Evolutionary conservation across 768 basidiomycete species (phyloP).

Genomic region (Heimioporus sp.): DNA sequence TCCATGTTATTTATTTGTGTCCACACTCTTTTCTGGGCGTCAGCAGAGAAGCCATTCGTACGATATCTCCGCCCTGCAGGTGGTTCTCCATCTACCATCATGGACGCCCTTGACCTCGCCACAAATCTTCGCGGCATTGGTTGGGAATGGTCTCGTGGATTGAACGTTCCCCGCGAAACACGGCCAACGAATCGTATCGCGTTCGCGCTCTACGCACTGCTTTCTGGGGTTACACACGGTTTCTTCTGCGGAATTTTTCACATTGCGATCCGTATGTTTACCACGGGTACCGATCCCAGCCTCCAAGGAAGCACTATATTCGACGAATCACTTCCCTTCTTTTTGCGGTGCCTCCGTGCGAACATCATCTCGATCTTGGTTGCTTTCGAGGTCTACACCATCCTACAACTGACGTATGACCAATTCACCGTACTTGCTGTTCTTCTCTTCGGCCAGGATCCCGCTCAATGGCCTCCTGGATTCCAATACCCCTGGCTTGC

Average conservation of each 20-base stretch:
- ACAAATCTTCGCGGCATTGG: slow-evolving; percentile 58
- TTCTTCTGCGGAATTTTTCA: slow-evolving; percentile 45
- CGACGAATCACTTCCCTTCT: slow-evolving; percentile 27
- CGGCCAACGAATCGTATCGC: slow-evolving; percentile 36
- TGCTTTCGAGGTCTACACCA: slow-evolving; percentile 43
- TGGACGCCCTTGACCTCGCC: slow-evolving; percentile 50
- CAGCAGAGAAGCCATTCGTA: slow-evolving; percentile 9
- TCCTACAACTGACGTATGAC: slow-evolving; percentile 34
- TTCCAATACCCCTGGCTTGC: background rate
- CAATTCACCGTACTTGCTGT: background rate
- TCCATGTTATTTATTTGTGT: slow-evolving; percentile 7
- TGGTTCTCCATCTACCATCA: background rate
- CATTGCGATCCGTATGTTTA: slow-evolving; percentile 44
- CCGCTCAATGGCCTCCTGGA: background rate
- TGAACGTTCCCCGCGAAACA: slow-evolving; percentile 33
- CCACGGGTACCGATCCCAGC: slow-evolving; percentile 28
- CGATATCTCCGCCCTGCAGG: slow-evolving; percentile 6
- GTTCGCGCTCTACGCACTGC: slow-evolving; percentile 38
- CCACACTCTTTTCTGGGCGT: slow-evolving; percentile 13
- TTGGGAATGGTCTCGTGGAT: slow-evolving; percentile 54
- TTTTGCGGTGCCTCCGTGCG: slow-evolving; percentile 35
- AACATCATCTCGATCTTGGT: slow-evolving; percentile 40
- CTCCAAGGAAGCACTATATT: slow-evolving; percentile 31
- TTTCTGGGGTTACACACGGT: slow-evolving; percentile 33
- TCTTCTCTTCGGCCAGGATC: background rate